These are phyloP conservation scores for Paraphysoderma sedebokerense DNA, from an alignment of 371 early-diverging fungal genomes.

Conservation along the genomic window DNA sequence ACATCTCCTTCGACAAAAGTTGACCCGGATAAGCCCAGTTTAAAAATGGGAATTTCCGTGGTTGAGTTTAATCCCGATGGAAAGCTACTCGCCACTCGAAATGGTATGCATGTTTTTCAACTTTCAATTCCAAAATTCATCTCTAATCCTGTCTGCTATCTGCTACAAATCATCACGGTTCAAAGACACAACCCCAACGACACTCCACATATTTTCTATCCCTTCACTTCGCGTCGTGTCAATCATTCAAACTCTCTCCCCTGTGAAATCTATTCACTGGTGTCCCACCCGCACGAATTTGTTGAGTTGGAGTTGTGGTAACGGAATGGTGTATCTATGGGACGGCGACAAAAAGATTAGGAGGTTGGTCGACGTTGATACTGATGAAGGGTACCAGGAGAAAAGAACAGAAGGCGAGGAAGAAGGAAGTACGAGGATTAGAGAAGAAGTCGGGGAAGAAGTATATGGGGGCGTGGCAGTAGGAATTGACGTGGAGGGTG, in stretches of 20 bases:
- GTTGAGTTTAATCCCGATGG: constrained; percentile 28
- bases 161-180: neutral
- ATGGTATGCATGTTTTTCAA: constrained; percentile 30
- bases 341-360: constrained; percentile 5
- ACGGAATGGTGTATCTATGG: constrained; percentile 33
- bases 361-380: constrained; percentile 2
- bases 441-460: no score
- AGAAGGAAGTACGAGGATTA: neutral
- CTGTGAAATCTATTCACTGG: constrained; percentile 26
- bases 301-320: constrained; percentile 26
- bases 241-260: constrained; percentile 21
- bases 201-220: constrained; percentile 38
- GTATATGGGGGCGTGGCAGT: no score
- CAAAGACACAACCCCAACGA: constrained; percentile 32
- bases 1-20: neutral
- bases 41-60: neutral
- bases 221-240: constrained; percentile 18
- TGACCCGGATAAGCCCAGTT: neutral
- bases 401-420: neutral
- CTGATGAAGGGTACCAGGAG: neutral
- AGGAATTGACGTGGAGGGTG: constrained; percentile 6
- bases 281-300: constrained; percentile 23
- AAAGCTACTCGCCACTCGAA: constrained; percentile 36
- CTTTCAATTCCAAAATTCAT: constrained; percentile 37
- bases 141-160: constrained; percentile 11